Base-by-base conservation (phyloP, 2,329 filamentous ascomycete species). In the Aureobasidium sp. region DNA sequence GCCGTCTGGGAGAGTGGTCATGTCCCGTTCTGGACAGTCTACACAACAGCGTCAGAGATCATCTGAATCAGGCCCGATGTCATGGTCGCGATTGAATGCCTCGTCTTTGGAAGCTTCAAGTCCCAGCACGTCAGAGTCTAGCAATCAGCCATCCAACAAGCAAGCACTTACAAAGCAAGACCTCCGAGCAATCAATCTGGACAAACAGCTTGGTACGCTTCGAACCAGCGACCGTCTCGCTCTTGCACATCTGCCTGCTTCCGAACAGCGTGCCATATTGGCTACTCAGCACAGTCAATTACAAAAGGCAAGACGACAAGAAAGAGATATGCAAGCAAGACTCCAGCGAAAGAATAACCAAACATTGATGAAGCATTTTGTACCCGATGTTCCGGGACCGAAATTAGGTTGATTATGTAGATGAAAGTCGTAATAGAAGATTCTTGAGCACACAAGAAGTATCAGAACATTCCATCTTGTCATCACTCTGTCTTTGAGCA, bases 291-390 rank as follows among this genome's bases (percentile, higher is more conserved):
- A 39, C 7, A 58, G 27, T 9, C 54, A 58, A 25, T 25, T 58
- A 29, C 42, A 48, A 58, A 39, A 37, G 13, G 42, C 54, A 11
- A 36, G 54, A 29, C 10, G 54, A n/a, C 42, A 47, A 8, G 13
- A 58, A 25, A 47, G 54, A 15, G 42, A 29, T 5, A 32, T 39
- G 8, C 11, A 58, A 39, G 41, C 54, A n/a, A 47, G 54, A 7
- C 16, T 58, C 1, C 54, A 58, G 9, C n/a, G 42, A 15, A 47
- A 58, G 39, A 48, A 48, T 13, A 58, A 58, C 30, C 41, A 58
- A 13, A 58, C 54, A 11, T 7, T 58, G 30, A 58, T 58, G 54
- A 47, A 58, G 44, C 54, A 58, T 30, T 58, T 58, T 11, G 54
- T 58, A 4, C 7, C 30, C 3, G 54, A 58, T 48, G 54, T 58